Percentiles rank a stretch among this genome's conserved stretches.
phyloP scores from a whole-genome alignment of 495 filamentous ascomycete species.

The Tuber borchii region DNA sequence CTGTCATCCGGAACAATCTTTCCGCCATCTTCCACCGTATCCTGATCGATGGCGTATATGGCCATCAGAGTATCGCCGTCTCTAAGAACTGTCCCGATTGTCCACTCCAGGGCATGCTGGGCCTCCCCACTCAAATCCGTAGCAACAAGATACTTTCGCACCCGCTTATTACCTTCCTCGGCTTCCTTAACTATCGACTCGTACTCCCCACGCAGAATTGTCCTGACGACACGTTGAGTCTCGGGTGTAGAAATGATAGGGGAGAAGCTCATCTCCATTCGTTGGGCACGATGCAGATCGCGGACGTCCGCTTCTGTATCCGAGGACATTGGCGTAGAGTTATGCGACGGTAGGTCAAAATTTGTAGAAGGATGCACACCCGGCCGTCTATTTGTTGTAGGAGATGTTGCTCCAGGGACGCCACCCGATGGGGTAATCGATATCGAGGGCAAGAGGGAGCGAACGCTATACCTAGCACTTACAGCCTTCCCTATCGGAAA shows the following conservation, averaged over 20 bases:
- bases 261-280: conserved; percentile 70
- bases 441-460: conserved; percentile 58
- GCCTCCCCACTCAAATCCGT: conserved; percentile 91
- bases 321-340: conserved; percentile 72
- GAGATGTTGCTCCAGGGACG: conserved; percentile 32
- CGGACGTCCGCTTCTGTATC: conserved; percentile 77
- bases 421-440: conserved; percentile 56
- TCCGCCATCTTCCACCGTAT: conserved; percentile 51
- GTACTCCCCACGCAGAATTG: conserved; percentile 84
- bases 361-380: conserved; percentile 75
- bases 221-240: conserved; percentile 71
- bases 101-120: conserved; percentile 91
- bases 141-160: conserved; percentile 83
- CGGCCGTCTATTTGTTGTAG: conserved; percentile 41
- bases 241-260: conserved; percentile 67
- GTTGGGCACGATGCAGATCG: conserved; percentile 80
- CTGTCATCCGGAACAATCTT: conserved; percentile 41
- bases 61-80: conserved; percentile 91
- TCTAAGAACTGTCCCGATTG: conserved; percentile 87
- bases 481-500: conserved; percentile 39
- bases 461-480: conserved; percentile 46
- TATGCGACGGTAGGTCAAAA: conserved; percentile 64
- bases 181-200: conserved; percentile 62
- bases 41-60: conserved; percentile 86
- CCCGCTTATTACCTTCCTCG: conserved; percentile 65